These are phyloP conservation scores for Solanum chiquidenum DNA, from an alignment of 257 asterid genomes.

Conservation along the genomic window DNA sequence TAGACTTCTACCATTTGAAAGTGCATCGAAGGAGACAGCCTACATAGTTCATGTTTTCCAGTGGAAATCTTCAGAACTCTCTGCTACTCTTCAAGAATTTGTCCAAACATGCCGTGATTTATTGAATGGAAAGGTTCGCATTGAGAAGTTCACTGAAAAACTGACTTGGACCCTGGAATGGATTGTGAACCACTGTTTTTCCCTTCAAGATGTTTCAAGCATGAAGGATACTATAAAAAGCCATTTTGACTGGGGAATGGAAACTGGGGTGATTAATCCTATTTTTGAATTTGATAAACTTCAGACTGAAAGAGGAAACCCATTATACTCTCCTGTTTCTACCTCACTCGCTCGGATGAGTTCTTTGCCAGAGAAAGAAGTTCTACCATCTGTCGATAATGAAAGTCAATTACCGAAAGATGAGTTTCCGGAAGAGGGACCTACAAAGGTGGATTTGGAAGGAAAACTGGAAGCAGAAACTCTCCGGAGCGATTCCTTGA, in stretches of 20 bases:
- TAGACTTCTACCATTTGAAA: constrained; percentile 14
- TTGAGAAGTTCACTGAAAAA: constrained; percentile 39
- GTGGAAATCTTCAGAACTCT: constrained; percentile 63
- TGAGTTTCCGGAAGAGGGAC: constrained; percentile 18
- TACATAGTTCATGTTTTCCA: constrained; percentile 53
- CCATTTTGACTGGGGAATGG: constrained; percentile 56
- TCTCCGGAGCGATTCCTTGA: constrained; percentile 20
- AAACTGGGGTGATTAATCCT: constrained; percentile 27
- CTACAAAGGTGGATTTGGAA: constrained; percentile 21
- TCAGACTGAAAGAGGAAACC: constrained; percentile 1
- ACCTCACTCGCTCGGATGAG: constrained; percentile 8
- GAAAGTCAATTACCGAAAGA: constrained; percentile 16
- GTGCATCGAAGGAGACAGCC: constrained; percentile 28
- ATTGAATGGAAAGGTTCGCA: constrained; percentile 33
- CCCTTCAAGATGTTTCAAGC: constrained; percentile 79
- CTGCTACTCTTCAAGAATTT: constrained; percentile 33
- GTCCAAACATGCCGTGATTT: constrained; percentile 47
- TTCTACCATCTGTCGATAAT: constrained; percentile 10
- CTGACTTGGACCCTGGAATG: constrained; percentile 59
- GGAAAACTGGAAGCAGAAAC: constrained; percentile 26
- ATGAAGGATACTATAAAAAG: constrained; percentile 50
- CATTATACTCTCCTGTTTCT: constrained; percentile 5
- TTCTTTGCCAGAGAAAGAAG: constrained; percentile 17
- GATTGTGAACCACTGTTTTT: constrained; percentile 72
- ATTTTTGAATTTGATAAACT: constrained; percentile 23